Percentiles rank a stretch among this genome's conserved stretches.
Evolutionary conservation across 805 yeast species (phyloP).

Genomic region (Kodamaea kaohsiungensis): DNA sequence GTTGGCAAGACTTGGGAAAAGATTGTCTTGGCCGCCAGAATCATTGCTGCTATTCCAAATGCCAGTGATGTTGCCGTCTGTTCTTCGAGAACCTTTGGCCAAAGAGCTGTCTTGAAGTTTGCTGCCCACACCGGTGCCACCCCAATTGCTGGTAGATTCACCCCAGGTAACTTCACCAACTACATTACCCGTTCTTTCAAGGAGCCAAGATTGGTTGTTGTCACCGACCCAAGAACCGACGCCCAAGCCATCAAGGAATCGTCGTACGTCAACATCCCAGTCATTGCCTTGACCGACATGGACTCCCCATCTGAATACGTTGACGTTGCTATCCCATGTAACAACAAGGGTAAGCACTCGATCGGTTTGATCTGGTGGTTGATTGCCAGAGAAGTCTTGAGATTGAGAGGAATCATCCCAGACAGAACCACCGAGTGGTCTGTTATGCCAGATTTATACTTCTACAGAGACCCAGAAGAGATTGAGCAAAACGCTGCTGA

Average conservation of each 20-base stretch:
- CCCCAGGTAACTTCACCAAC: conserved; percentile 99
- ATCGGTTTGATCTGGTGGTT: conserved; percentile 99
- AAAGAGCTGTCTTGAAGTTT: conserved; percentile 99
- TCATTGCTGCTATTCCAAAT: conserved; percentile 99
- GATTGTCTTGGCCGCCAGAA: conserved; percentile 98
- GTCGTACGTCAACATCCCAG: conserved; percentile 99
- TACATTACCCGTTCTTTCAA: conserved; percentile 99
- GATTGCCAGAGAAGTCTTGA: conserved; percentile 97
- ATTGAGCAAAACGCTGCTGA: conserved; percentile 76
- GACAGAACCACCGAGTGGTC: conserved; percentile 97
- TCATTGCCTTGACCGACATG: conserved; percentile 97
- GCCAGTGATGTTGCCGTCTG: conserved; percentile 98
- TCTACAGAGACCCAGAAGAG: conserved; percentile 99
- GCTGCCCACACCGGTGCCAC: conserved; percentile 99
- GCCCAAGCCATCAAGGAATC: conserved; percentile 99
- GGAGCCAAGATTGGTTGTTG: conserved; percentile 99
- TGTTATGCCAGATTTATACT: conserved; percentile 99
- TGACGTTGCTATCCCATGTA: conserved; percentile 99
- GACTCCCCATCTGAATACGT: conserved; percentile 99
- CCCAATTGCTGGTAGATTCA: conserved; percentile 99
- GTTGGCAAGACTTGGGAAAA: conserved; percentile 99
- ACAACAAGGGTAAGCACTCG: conserved; percentile 99
- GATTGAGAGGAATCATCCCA: conserved; percentile 97
- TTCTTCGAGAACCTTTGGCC: conserved; percentile 99
- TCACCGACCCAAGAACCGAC: conserved; percentile 99